phyloP scores from a whole-genome alignment of 108 stramenopile species.

The Nitzschia putrida region DNA sequence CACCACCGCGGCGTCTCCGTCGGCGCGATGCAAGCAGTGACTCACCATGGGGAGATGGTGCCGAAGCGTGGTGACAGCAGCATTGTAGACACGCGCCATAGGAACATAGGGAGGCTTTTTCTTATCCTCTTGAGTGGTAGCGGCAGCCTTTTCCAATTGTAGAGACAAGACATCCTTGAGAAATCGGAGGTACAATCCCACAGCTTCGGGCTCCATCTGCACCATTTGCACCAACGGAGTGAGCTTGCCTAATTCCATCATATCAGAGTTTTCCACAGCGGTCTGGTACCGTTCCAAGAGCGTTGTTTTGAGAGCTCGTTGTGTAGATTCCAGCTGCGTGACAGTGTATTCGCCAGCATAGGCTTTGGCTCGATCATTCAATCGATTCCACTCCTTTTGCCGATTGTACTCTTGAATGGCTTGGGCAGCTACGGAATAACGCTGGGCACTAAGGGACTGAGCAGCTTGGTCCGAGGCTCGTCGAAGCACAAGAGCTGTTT shows the following conservation, averaged over 20 bases:
- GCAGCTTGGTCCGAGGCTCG: conserved; percentile 43
- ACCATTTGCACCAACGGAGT: conserved; percentile 76
- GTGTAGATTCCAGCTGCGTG: conserved; percentile 50
- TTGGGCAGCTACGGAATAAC: conserved; percentile 54
- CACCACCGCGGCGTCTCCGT: conserved; percentile 83
- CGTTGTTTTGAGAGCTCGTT: conserved; percentile 37
- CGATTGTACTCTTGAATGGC: conserved; percentile 58
- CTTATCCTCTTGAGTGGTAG: conserved; percentile 34
- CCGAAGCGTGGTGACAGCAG: conserved; percentile 68
- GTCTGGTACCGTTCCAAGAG: conserved; percentile 63
- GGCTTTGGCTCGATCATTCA: conserved; percentile 40
- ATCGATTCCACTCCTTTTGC: conserved; percentile 25
- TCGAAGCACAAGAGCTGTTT: conserved; percentile 62
- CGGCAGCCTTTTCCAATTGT: conserved; percentile 31
- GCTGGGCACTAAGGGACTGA: conserved; percentile 53
- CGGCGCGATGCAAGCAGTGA: conserved; percentile 68
- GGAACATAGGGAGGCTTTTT: conserved; percentile 43
- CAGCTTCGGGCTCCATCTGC: conserved; percentile 72
- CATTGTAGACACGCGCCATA: conserved; percentile 83
- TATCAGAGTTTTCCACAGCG: conserved; percentile 59
- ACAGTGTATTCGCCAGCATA: conserved; percentile 71
- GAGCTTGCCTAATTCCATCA: conserved; percentile 54
- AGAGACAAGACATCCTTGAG: conserved; percentile 44
- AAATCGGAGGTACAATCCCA: conserved; percentile 69
- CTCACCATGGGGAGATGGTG: conserved; percentile 92